Evolutionary conservation across 768 basidiomycete species (phyloP).

Genomic region (Kockovaella imperatae): DNA sequence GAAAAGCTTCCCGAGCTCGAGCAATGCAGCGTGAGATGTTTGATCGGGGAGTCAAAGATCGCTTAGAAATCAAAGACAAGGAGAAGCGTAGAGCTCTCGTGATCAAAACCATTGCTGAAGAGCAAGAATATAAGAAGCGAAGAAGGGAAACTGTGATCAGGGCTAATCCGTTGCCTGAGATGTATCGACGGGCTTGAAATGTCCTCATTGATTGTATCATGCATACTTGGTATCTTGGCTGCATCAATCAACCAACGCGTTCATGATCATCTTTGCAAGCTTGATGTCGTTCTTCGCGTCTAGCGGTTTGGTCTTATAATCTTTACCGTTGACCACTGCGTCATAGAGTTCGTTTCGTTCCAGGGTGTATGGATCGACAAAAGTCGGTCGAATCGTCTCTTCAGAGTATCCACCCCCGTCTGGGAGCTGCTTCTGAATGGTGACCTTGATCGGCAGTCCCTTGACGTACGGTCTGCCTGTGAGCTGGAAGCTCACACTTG

Average conservation of each 20-base stretch:
- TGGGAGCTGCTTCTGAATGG: conserved; percentile 14
- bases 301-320: conserved; percentile 26
- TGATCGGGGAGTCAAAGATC: conserved; percentile 10
- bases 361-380: conserved; percentile 37
- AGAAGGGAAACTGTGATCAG: conserved; percentile 26
- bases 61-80: conserved; percentile 9
- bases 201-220: neutral
- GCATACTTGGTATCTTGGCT: neutral
- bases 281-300: conserved; percentile 34
- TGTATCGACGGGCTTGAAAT: conserved; percentile 7
- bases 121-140: conserved; percentile 9
- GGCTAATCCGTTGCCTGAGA: conserved; percentile 25
- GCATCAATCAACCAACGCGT: conserved; percentile 19
- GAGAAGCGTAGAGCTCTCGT: neutral
- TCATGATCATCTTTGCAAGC: conserved; percentile 36
- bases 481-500: neutral
- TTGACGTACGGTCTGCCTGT: conserved; percentile 34
- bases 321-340: conserved; percentile 18
- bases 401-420: conserved; percentile 26
- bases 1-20: conserved; percentile 14
- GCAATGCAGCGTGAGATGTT: conserved; percentile 12
- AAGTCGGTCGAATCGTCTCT: conserved; percentile 29
- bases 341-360: conserved; percentile 27
- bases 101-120: conserved; percentile 8
- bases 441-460: conserved; percentile 35